Base-by-base conservation (phyloP, 2,329 filamentous ascomycete species). In the Talaromyces pinophilus region DNA sequence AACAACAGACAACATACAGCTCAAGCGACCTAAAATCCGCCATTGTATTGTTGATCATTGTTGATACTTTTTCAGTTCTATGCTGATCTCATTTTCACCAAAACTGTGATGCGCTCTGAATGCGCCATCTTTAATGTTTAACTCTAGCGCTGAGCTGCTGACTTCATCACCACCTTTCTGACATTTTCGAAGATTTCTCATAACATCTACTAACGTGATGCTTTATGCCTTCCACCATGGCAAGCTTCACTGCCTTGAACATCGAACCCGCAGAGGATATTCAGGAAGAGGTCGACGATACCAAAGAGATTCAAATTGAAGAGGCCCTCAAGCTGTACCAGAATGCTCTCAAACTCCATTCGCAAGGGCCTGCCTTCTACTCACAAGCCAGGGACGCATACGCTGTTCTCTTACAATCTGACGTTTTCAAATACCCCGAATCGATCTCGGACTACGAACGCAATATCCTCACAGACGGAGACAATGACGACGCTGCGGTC, bases 251-350 rank as follows among this genome's bases (percentile, higher is more conserved):
- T 73, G 92, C 94, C 63, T 88, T 97, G 78, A 99, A 99, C 77
- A 87, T 98, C 80, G 93, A 97, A 79, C 91, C 92, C 10, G 95
- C 97, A 80, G 92, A 96, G 74, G 92, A 92, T 66, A 83, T 90
- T 70, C 93, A 97, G 75, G 92, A 96, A 72, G 93, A 97, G 79
- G 83, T 97, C 74, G 95, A 99, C 77, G 93, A 95, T 73, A 97
- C 93, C 40, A 95, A 94, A 77, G 94, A 98, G 78, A 88, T 99
- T 62, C 93, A 97, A 84, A 94, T 98, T 74, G 95, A 99, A 74
- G 95, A 99, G 81, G 93, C 95, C 59, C 83, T 99, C 69, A 98
- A 97, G 80, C 87, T 94, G 42, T 99, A 97, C 76, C 93, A 98
- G 75, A 90, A 85, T 72, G 95, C 95, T 57, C 82, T 99, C 66